These are phyloP conservation scores for Yamadazyma pseudoaaseri DNA, from an alignment of 1,139 yeast species.

Conservation along the genomic window DNA sequence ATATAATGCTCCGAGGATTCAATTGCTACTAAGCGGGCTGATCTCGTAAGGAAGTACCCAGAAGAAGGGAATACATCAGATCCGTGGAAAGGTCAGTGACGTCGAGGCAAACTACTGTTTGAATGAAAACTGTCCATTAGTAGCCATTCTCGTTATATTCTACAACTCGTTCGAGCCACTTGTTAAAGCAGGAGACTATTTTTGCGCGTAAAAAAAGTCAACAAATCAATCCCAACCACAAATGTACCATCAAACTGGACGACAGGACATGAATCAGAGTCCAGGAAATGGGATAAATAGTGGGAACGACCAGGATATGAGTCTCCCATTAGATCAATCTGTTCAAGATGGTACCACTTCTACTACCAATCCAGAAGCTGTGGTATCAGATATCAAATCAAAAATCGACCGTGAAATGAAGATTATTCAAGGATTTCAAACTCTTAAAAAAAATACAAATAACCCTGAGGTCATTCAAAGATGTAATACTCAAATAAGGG, in stretches of 20 bases:
- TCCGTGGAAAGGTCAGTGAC: too few relatives aligned
- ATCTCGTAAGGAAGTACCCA: too few relatives aligned
- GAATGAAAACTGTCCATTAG: too few relatives aligned
- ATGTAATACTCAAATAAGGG: constrained; percentile 87
- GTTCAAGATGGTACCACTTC: too few relatives aligned
- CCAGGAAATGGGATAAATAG: neutral
- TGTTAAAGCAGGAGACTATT: neutral
- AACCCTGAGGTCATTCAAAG: constrained; percentile 84
- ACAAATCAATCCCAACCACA: neutral
- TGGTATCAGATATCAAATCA: constrained; percentile 57
- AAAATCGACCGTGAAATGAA: constrained; percentile 88
- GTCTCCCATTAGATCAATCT: too few relatives aligned
- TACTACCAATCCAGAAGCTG: constrained; percentile 1
- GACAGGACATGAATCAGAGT: neutral
- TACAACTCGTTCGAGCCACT: too few relatives aligned
- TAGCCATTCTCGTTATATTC: too few relatives aligned
- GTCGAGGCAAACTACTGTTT: too few relatives aligned
- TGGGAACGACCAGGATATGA: neutral
- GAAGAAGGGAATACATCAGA: too few relatives aligned
- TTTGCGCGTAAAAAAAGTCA: constrained; percentile 2
- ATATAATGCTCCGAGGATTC: too few relatives aligned
- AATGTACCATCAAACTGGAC: neutral
- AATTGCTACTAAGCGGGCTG: too few relatives aligned
- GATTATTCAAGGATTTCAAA: constrained; percentile 83
- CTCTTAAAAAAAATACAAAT: constrained; percentile 71